These are phyloP conservation scores for Fusarium lateritium DNA, from an alignment of 2,329 filamentous ascomycete genomes.

Conservation along the genomic window DNA sequence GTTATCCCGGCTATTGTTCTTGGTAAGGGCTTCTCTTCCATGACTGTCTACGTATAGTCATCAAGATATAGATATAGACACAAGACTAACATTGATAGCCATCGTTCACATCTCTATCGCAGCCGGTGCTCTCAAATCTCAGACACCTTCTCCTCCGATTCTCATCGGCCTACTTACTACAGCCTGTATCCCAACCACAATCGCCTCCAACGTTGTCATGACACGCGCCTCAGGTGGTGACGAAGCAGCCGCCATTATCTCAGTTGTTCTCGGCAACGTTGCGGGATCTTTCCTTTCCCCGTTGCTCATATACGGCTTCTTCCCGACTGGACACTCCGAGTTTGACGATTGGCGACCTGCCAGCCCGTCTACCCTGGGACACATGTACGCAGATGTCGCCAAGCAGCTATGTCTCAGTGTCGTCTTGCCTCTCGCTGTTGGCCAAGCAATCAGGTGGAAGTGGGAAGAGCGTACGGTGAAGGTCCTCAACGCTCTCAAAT, in stretches of 20 bases:
- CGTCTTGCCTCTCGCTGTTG: slow-evolving; percentile 73
- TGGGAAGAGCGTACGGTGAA: slow-evolving; percentile 67
- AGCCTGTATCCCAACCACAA: slow-evolving; percentile 79
- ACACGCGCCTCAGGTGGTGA: slow-evolving; percentile 78
- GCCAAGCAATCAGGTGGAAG: slow-evolving; percentile 70
- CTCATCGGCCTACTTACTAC: slow-evolving; percentile 77
- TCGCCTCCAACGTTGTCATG: slow-evolving; percentile 82
- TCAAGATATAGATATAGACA: neutral
- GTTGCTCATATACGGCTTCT: slow-evolving; percentile 73
- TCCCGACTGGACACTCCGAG: slow-evolving; percentile 59
- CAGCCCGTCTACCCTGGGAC: slow-evolving; percentile 65
- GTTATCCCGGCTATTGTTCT: slow-evolving; percentile 75
- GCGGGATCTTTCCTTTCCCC: slow-evolving; percentile 78
- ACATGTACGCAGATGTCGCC: slow-evolving; percentile 77
- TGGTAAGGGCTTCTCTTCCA: slow-evolving; percentile 55
- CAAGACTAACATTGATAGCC: slow-evolving; percentile 51
- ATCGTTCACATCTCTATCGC: slow-evolving; percentile 64
- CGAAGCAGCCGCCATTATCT: slow-evolving; percentile 74
- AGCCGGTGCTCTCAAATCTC: slow-evolving; percentile 63
- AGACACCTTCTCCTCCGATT: slow-evolving; percentile 74
- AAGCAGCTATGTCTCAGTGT: slow-evolving; percentile 78
- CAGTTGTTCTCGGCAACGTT: slow-evolving; percentile 79
- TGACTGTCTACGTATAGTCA: neutral
- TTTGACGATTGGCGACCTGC: slow-evolving; percentile 71
- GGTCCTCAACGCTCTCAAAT: slow-evolving; percentile 67